Evolutionary conservation across 768 basidiomycete genomes (phyloP).

Genomic region (Leucocoprinus sp.): DNA sequence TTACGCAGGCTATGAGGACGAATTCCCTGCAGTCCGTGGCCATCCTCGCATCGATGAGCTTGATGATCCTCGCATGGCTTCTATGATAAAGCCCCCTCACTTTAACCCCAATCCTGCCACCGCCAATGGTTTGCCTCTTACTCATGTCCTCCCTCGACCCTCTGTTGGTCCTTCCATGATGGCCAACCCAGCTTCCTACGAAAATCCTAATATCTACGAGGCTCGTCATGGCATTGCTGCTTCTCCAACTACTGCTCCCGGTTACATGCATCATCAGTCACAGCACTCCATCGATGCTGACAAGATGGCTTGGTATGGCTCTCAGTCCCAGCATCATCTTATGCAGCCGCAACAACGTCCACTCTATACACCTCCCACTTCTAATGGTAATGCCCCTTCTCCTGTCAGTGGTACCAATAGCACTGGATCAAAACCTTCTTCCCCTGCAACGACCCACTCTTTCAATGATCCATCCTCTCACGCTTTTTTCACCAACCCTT

Average conservation of each 20-base stretch:
- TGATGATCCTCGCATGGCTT: slow-evolving; percentile 25
- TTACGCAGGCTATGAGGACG: slow-evolving; percentile 6
- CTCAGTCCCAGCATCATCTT: slow-evolving; percentile 14
- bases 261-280: slow-evolving; percentile 8
- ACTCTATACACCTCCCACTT: slow-evolving; percentile 13
- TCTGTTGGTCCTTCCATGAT: slow-evolving; percentile 12
- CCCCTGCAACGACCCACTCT: slow-evolving; percentile 6
- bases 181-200: slow-evolving; percentile 11
- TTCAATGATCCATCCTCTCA: slow-evolving; percentile 10
- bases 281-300: slow-evolving; percentile 12
- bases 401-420: slow-evolving; percentile 7
- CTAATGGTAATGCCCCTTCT: slow-evolving; percentile 10
- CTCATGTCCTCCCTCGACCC: slow-evolving; percentile 14
- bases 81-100: slow-evolving; percentile 24
- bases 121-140: slow-evolving; percentile 12
- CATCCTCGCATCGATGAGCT: slow-evolving; percentile 21
- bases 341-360: too few relatives aligned
- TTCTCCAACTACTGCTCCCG: slow-evolving; percentile 3
- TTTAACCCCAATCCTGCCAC: slow-evolving; percentile 26
- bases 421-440: slow-evolving; percentile 10
- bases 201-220: slow-evolving; percentile 13
- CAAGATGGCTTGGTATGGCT: slow-evolving; percentile 17
- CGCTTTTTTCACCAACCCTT: slow-evolving; percentile 10
- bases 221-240: slow-evolving; percentile 10
- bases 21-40: slow-evolving; percentile 4